Evolutionary conservation across 805 yeast genomes (phyloP).

Genomic region (Candida argentea): DNA sequence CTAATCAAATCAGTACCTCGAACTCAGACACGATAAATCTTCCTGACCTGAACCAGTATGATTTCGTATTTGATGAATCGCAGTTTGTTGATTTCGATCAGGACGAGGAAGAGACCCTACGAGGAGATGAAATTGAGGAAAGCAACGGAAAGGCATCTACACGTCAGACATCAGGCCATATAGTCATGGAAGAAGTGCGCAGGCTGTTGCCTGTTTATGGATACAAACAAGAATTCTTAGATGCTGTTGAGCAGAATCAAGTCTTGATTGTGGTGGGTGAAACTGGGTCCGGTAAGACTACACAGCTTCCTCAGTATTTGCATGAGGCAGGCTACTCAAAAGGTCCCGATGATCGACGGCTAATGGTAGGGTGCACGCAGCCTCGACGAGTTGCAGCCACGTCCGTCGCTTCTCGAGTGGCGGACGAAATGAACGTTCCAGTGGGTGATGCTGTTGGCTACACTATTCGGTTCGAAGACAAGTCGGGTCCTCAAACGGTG

Average conservation of each 20-base stretch:
- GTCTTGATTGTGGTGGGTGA: slow-evolving; percentile 73
- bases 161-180: slow-evolving; percentile 2
- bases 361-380: slow-evolving; percentile 76
- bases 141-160: slow-evolving; percentile 3
- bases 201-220: slow-evolving; percentile 67
- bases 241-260: slow-evolving; percentile 53
- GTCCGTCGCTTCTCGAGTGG: slow-evolving; percentile 83
- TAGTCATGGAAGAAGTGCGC: slow-evolving; percentile 34
- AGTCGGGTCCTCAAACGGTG: slow-evolving; percentile 47
- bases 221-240: slow-evolving; percentile 49
- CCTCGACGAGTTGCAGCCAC: slow-evolving; percentile 95
- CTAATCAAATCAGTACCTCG: slow-evolving; percentile 17
- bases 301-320: slow-evolving; percentile 83
- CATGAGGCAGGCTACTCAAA: slow-evolving; percentile 72
- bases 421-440: slow-evolving; percentile 74
- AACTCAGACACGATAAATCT: slow-evolving; percentile 30
- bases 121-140: slow-evolving; percentile 20
- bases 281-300: slow-evolving; percentile 92
- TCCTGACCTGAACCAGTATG: slow-evolving; percentile 43
- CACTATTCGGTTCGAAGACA: slow-evolving; percentile 78
- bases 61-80: slow-evolving; percentile 63
- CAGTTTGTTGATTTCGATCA: slow-evolving; percentile 49
- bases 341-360: slow-evolving; percentile 20
- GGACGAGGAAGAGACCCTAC: slow-evolving; percentile 20
- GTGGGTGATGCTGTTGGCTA: slow-evolving; percentile 90